These are phyloP conservation scores for Henckelia pumila DNA, from an alignment of 257 asterid species.

Conservation along the genomic window DNA sequence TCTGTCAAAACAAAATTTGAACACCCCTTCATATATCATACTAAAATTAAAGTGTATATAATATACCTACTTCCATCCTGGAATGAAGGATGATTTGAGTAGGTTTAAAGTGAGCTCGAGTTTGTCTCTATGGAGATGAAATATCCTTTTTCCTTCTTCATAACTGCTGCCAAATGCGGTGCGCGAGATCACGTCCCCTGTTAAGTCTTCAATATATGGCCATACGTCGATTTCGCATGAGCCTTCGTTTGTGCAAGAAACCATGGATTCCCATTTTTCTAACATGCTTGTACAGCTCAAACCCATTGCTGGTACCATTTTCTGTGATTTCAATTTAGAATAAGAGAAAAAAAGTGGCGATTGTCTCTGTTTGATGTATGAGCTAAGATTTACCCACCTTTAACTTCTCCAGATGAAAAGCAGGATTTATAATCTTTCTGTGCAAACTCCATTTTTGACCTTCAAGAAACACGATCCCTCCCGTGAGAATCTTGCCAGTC, in stretches of 20 bases:
- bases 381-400: conserved; percentile 29
- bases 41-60: no score
- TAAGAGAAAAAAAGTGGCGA: no score
- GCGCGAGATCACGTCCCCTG: conserved; percentile 36
- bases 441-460: conserved; percentile 32
- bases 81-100: conserved; percentile 16
- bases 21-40: no score
- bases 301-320: conserved; percentile 24
- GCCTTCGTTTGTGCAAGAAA: conserved; percentile 2
- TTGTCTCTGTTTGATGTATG: not conserved
- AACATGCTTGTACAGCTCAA: conserved; percentile 32
- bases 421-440: conserved; percentile 31
- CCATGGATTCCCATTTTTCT: conserved; percentile 26
- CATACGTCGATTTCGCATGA: conserved; percentile 32
- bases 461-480: conserved; percentile 25
- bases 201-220: conserved; percentile 33
- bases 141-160: conserved; percentile 33
- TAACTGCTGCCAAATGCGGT: conserved; percentile 35
- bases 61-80: conserved; percentile 35
- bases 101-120: conserved; percentile 16
- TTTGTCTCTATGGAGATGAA: conserved; percentile 28
- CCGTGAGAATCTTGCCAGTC: conserved; percentile 9
- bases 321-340: conserved; percentile 8
- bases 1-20: conserved; percentile 14
- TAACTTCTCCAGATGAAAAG: conserved; percentile 30